phyloP scores from a whole-genome alignment of 352 stramenopile species.

The Peronospora farinosa region DNA sequence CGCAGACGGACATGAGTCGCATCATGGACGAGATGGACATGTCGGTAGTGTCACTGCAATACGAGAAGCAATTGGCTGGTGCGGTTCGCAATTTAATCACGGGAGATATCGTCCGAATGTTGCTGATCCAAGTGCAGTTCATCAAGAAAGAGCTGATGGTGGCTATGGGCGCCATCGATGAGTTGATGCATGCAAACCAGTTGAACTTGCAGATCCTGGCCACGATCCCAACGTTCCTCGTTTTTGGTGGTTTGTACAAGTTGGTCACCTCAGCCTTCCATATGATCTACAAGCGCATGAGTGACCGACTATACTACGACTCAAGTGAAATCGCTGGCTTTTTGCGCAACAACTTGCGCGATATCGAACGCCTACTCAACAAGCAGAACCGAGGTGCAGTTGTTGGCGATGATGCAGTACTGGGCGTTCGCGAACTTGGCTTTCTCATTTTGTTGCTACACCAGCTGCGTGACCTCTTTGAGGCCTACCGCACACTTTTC shows the following conservation, averaged over 20 bases:
- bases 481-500: constrained; percentile 63
- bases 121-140: constrained; percentile 85
- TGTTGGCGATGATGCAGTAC: constrained; percentile 30
- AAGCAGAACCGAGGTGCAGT: constrained; percentile 52
- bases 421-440: constrained; percentile 62
- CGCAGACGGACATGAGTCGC: constrained; percentile 32
- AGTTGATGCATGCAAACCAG: constrained; percentile 85
- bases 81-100: constrained; percentile 77
- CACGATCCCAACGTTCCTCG: constrained; percentile 78
- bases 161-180: constrained; percentile 80
- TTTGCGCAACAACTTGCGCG: constrained; percentile 70
- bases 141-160: constrained; percentile 89
- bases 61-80: constrained; percentile 54
- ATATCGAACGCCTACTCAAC: constrained; percentile 82
- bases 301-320: constrained; percentile 73
- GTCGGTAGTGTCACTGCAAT: constrained; percentile 68
- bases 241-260: constrained; percentile 68
- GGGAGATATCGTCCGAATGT: constrained; percentile 81
- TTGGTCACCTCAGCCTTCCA: constrained; percentile 47
- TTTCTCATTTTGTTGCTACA: constrained; percentile 70
- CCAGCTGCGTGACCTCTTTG: constrained; percentile 70
- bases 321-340: constrained; percentile 65
- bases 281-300: constrained; percentile 75
- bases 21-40: constrained; percentile 67
- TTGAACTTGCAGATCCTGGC: constrained; percentile 82